Conservation (phyloP, 106 monocot genomes). For the Hemerocallis citrina region DNA sequence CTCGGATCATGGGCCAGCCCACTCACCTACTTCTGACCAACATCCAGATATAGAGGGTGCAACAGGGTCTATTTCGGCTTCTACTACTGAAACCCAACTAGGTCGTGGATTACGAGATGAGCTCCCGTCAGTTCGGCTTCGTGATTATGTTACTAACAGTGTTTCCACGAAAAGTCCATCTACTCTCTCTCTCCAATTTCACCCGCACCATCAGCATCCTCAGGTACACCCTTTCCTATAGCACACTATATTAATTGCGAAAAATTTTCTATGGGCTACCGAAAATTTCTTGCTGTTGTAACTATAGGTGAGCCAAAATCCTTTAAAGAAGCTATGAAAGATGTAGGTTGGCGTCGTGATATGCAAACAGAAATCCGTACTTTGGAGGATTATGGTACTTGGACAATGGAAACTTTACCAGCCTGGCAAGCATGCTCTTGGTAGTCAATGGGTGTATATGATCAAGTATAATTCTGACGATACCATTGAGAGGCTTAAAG, state of each 20-base stretch:
- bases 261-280: background rate
- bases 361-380: background rate
- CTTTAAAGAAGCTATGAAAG: background rate
- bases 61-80: background rate
- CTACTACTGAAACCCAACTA: background rate
- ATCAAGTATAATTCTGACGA: background rate
- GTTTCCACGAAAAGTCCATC: background rate
- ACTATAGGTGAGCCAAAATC: background rate
- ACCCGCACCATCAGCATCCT: background rate
- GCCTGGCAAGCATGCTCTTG: background rate
- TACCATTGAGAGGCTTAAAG: background rate
- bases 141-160: background rate
- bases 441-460: constrained; percentile 1
- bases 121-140: no score
- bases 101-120: background rate
- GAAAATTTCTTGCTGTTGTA: background rate
- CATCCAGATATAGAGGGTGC: no score
- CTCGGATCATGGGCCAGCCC: background rate
- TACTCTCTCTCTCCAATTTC: background rate
- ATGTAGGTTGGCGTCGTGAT: background rate
- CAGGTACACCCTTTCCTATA: background rate
- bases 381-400: background rate
- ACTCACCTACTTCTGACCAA: no score
- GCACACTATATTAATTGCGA: background rate
- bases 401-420: background rate